Percentiles rank a stretch among this genome's conserved stretches.
Evolutionary conservation across 2,329 filamentous ascomycete genomes (phyloP).

Genomic region (Paraphaeosphaeria sporulosa): DNA sequence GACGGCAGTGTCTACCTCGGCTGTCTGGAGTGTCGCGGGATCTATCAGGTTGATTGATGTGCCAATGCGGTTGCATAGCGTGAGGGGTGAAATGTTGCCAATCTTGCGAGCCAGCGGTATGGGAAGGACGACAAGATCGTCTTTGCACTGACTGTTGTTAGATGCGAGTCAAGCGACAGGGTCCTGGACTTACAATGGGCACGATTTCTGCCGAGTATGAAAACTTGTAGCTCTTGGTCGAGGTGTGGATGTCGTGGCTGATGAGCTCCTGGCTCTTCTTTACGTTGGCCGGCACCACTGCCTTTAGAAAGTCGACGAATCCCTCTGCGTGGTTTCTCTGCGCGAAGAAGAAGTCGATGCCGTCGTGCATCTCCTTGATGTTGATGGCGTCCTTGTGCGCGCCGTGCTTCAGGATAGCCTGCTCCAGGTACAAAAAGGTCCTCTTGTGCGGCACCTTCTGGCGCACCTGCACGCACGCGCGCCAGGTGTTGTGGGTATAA

Average conservation of each 20-base stretch:
- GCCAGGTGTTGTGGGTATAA: conserved; percentile 95
- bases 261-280: conserved; percentile 95
- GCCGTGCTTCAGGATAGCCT: conserved; percentile 92
- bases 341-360: conserved; percentile 94
- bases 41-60: conserved; percentile 91
- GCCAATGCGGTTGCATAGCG: conserved; percentile 86
- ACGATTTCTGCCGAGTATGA: conserved; percentile 88
- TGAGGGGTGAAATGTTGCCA: conserved; percentile 87
- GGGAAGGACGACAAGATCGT: conserved; percentile 93
- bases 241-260: conserved; percentile 90
- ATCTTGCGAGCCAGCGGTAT: conserved; percentile 85
- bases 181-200: conserved; percentile 65
- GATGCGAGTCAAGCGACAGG: neutral
- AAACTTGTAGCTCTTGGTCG: conserved; percentile 93
- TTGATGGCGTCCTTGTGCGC: conserved; percentile 88
- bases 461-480: conserved; percentile 90
- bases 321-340: conserved; percentile 90
- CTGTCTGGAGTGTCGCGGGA: conserved; percentile 87
- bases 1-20: conserved; percentile 80
- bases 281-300: conserved; percentile 77
- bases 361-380: conserved; percentile 96
- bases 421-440: conserved; percentile 83
- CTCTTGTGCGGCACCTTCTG: conserved; percentile 98
- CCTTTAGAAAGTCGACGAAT: conserved; percentile 88
- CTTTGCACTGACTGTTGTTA: conserved; percentile 70